phyloP scores from a whole-genome alignment of 352 stramenopile genomes.

The Globisporangium polare region DNA sequence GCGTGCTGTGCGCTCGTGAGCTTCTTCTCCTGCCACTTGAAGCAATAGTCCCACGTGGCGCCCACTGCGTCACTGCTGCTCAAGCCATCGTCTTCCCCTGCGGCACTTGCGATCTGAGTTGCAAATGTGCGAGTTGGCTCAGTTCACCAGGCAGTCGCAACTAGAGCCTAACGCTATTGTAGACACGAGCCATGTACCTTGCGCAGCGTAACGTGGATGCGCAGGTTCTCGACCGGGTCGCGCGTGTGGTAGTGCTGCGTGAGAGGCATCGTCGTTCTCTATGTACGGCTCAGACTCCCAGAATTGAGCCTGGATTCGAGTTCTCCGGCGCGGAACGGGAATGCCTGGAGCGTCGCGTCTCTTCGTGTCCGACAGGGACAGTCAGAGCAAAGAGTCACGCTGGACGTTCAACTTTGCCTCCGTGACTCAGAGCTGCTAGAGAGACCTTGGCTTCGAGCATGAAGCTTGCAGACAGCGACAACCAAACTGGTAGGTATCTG shows the following conservation, averaged over 20 bases:
- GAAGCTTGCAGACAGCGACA: not conserved
- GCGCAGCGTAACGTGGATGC: constrained; percentile 45
- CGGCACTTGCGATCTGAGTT: constrained; percentile 4
- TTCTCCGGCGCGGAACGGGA: too few species aligned
- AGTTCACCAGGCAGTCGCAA: not conserved
- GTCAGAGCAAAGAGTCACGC: not conserved
- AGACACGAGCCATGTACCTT: constrained; percentile 32
- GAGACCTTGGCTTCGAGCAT: not conserved
- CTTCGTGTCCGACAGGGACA: not conserved
- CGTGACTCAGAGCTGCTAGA: not conserved
- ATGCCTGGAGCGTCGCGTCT: not conserved
- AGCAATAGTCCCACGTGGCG: constrained; percentile 39
- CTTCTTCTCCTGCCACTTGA: constrained; percentile 57
- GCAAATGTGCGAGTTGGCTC: not conserved
- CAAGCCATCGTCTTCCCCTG: not conserved
- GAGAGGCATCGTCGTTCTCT: constrained; percentile 18
- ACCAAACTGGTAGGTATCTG: not conserved
- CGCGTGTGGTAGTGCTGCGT: constrained; percentile 70
- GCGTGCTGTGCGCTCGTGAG: constrained; percentile 12
- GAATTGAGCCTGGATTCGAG: too few species aligned
- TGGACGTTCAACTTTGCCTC: too few species aligned
- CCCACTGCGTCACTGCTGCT: constrained; percentile 20
- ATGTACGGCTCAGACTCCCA: too few species aligned
- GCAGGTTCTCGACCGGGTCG: constrained; percentile 70
- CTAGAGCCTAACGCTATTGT: not conserved